Percentiles rank a stretch among this genome's conserved stretches.
These are phyloP conservation scores for Trichosanthes cucumerina DNA, from an alignment of 306 rosid species.

Conservation along the genomic window DNA sequence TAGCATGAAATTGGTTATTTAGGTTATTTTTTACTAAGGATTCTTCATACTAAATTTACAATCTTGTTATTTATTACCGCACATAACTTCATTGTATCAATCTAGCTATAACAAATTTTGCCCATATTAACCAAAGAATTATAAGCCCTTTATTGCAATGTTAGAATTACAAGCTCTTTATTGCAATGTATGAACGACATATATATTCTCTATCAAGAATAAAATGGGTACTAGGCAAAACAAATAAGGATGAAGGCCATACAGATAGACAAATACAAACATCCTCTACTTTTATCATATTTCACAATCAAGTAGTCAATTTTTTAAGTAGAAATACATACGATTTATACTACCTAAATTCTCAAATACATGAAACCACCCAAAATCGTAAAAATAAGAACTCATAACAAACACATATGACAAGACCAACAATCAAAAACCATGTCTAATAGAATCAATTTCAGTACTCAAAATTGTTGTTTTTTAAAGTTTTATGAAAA, in stretches of 20 bases:
- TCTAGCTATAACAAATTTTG: background rate
- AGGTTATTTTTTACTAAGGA: too few species aligned
- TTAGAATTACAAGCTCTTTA: too few species aligned
- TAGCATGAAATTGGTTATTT: too few species aligned
- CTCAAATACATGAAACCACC: background rate
- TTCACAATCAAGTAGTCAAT: background rate
- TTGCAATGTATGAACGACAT: background rate
- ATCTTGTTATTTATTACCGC: background rate
- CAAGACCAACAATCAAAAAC: background rate
- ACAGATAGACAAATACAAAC: background rate
- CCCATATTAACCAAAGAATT: background rate
- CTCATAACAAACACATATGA: background rate
- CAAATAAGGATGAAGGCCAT: background rate
- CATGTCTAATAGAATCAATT: background rate
- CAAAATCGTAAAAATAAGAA: background rate
- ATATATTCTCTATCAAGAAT: background rate
- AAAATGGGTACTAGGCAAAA: background rate
- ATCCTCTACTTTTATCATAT: background rate
- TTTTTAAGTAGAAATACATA: background rate
- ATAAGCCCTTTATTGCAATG: too few species aligned
- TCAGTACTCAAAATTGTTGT: background rate
- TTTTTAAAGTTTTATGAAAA: too few species aligned
- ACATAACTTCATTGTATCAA: background rate
- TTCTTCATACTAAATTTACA: background rate
- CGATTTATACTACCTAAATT: background rate